A percentile compares a stretch with the other conserved stretches of the same genome.
Conservation (phyloP, 176 grass and related monocot genomes). For the Paspalum notatum region DNA sequence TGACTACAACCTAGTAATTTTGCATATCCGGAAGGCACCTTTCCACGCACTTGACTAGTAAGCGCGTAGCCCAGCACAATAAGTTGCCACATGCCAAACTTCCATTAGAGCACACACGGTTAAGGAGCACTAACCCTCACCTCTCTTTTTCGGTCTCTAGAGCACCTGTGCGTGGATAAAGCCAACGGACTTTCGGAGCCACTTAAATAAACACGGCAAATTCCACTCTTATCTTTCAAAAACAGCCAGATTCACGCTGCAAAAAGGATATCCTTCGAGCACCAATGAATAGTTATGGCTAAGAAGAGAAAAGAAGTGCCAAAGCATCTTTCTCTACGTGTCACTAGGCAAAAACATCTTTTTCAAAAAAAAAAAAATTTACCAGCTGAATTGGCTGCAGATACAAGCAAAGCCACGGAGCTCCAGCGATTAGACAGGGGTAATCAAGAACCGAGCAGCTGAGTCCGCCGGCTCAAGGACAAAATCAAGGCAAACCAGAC, state of each 20-base stretch:
- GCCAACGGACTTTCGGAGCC: slow-evolving; percentile 22
- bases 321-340: neutral
- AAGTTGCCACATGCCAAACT: slow-evolving; percentile 24
- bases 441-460: slow-evolving; percentile 10
- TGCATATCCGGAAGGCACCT: slow-evolving; percentile 30
- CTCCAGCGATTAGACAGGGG: neutral
- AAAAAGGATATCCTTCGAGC: slow-evolving; percentile 13
- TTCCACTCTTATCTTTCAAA: neutral
- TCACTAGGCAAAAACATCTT: slow-evolving; percentile 2
- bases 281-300: slow-evolving; percentile 1
- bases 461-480: neutral
- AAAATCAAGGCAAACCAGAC: slow-evolving; percentile 8
- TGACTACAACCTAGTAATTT: slow-evolving; percentile 9
- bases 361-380: neutral
- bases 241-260: neutral
- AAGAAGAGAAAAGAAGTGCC: slow-evolving; percentile 19
- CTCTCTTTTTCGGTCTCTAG: neutral
- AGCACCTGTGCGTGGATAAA: slow-evolving; percentile 21
- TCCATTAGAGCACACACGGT: slow-evolving; percentile 21
- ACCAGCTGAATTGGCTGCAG: neutral
- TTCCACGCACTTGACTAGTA: slow-evolving; percentile 27
- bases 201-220: slow-evolving; percentile 13
- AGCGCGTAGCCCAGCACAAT: neutral
- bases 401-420: neutral
- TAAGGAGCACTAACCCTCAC: slow-evolving; percentile 16